Conservation (phyloP, 208 protist species). For the Leishmania martiniquensis region DNA sequence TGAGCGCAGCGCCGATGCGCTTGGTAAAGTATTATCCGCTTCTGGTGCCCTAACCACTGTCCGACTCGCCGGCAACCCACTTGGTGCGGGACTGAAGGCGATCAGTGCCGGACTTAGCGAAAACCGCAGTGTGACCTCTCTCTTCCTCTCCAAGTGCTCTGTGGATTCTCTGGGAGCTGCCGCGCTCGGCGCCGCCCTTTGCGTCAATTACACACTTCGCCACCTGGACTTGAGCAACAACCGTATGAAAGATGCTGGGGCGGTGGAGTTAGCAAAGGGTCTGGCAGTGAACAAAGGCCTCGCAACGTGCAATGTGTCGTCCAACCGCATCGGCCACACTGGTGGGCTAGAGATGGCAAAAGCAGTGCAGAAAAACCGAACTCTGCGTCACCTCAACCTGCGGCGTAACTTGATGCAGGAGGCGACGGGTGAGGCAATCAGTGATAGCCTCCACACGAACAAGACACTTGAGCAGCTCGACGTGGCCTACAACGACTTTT, state of each 20-base stretch:
- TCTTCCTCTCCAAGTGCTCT: slow-evolving; percentile 63
- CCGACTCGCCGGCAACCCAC: slow-evolving; percentile 58
- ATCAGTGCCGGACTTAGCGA: slow-evolving; percentile 75
- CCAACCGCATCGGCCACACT: slow-evolving; percentile 80
- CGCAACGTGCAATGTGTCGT: slow-evolving; percentile 62
- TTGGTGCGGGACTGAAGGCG: slow-evolving; percentile 48
- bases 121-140: slow-evolving; percentile 57
- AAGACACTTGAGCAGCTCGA: slow-evolving; percentile 81
- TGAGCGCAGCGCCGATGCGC: slow-evolving; percentile 47
- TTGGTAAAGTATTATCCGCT: slow-evolving; percentile 51
- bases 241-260: slow-evolving; percentile 80
- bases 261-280: slow-evolving; percentile 71
- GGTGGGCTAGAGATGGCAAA: slow-evolving; percentile 74
- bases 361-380: slow-evolving; percentile 62
- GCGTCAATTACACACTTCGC: slow-evolving; percentile 54
- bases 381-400: slow-evolving; percentile 78
- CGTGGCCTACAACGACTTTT: slow-evolving; percentile 92
- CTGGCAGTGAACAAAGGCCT: slow-evolving; percentile 74
- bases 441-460: slow-evolving; percentile 69
- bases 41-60: slow-evolving; percentile 55
- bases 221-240: slow-evolving; percentile 86
- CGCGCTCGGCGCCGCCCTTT: slow-evolving; percentile 56
- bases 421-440: slow-evolving; percentile 67
- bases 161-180: slow-evolving; percentile 61
- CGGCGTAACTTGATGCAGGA: slow-evolving; percentile 83